These are phyloP conservation scores for Dalbergia cultrata DNA, from an alignment of 306 rosid species.

Conservation along the genomic window DNA sequence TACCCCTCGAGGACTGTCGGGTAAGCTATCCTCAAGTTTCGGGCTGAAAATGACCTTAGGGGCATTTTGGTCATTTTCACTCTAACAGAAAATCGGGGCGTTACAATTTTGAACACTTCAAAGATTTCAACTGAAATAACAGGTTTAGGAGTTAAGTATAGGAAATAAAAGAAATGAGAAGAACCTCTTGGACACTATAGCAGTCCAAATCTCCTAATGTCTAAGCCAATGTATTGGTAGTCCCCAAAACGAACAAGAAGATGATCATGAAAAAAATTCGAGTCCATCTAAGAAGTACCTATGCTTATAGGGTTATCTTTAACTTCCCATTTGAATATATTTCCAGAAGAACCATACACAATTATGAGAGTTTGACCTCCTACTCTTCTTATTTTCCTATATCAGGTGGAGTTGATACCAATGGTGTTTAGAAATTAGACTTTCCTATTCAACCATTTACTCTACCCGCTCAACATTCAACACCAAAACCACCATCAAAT, in stretches of 20 bases:
- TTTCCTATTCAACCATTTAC: constrained; percentile 43
- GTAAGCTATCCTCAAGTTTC: no score
- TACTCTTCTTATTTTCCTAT: constrained; percentile 42
- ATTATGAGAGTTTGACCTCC: constrained; percentile 49
- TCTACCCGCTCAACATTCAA: constrained; percentile 49
- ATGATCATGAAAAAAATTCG: constrained; percentile 31
- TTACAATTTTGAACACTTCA: no score
- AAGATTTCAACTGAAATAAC: no score
- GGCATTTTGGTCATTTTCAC: no score
- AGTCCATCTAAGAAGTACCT: constrained; percentile 66
- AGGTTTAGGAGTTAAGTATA: no score
- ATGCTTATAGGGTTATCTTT: constrained; percentile 86
- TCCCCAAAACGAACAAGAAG: background rate
- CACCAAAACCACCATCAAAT: constrained; percentile 40
- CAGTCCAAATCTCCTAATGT: no score
- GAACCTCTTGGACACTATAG: no score
- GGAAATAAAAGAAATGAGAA: no score
- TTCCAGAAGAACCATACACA: constrained; percentile 51
- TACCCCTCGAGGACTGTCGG: no score
- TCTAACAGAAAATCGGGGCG: no score
- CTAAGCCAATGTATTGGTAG: no score
- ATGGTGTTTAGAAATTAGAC: constrained; percentile 46
- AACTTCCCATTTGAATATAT: constrained; percentile 59
- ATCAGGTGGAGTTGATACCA: constrained; percentile 30
- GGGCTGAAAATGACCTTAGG: no score